Conservation (phyloP, 1,284 basidiomycete genomes). For the Ganoderma leucocontextum region DNA sequence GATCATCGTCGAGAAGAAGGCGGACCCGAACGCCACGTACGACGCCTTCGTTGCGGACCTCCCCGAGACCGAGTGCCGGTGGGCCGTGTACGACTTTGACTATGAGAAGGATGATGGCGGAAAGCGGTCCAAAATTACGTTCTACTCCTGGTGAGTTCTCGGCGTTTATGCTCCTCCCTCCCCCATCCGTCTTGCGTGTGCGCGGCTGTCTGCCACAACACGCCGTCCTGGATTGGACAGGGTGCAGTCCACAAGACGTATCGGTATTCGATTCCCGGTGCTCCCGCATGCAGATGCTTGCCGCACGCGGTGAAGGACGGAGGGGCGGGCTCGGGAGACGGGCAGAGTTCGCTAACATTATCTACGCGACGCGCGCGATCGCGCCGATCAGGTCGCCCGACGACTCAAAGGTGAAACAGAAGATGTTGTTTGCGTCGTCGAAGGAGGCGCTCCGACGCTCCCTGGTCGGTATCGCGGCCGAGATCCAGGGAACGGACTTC, state of each 20-base stretch:
- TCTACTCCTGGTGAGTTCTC: slow-evolving; percentile 81
- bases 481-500: slow-evolving; percentile 90
- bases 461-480: slow-evolving; percentile 76
- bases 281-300: not conserved
- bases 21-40: slow-evolving; percentile 58
- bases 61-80: slow-evolving; percentile 83
- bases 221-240: not conserved
- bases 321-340: not conserved
- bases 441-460: slow-evolving; percentile 84
- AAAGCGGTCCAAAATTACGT: slow-evolving; percentile 91
- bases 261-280: not conserved
- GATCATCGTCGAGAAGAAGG: slow-evolving; percentile 78
- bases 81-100: slow-evolving; percentile 94
- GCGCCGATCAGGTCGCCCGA: slow-evolving; percentile 82
- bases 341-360: slow-evolving; percentile 29
- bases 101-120: slow-evolving; percentile 84
- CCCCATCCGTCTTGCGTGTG: not conserved
- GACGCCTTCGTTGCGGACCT: slow-evolving; percentile 83
- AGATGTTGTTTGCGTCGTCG: slow-evolving; percentile 97
- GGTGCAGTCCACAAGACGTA: not conserved
- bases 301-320: not conserved
- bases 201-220: not conserved
- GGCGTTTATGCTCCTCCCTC: not conserved
- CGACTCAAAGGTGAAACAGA: slow-evolving; percentile 85
- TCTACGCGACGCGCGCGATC: slow-evolving; percentile 32